Evolutionary conservation across 1,139 yeast species (phyloP).

Genomic region (Saccharomyces uvarum): DNA sequence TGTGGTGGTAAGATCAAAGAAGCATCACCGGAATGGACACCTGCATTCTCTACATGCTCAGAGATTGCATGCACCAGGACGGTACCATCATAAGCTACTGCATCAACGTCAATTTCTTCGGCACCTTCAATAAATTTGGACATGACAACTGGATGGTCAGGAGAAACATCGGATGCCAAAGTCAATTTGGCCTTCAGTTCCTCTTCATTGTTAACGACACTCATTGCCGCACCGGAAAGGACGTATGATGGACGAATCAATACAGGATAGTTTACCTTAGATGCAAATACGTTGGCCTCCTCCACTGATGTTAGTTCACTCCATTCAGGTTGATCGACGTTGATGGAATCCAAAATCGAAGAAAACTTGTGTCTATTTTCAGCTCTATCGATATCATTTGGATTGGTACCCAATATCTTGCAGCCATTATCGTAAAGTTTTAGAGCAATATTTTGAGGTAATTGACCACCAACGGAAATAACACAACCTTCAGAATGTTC

Average conservation of each 20-base stretch:
- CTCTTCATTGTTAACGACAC: slow-evolving; percentile 68
- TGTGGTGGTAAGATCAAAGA: slow-evolving; percentile 92
- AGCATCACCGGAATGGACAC: slow-evolving; percentile 98
- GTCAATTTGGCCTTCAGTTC: slow-evolving; percentile 77
- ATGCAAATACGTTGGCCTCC: slow-evolving; percentile 82
- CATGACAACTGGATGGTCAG: slow-evolving; percentile 95
- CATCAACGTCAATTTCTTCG: slow-evolving; percentile 94
- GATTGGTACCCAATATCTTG: slow-evolving; percentile 86
- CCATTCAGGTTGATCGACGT: slow-evolving; percentile 96
- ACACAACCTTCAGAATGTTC: slow-evolving; percentile 87
- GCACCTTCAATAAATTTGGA: slow-evolving; percentile 94
- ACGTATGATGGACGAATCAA: slow-evolving; percentile 97
- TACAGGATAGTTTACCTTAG: slow-evolving; percentile 86
- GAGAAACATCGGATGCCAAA: slow-evolving; percentile 85
- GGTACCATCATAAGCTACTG: slow-evolving; percentile 82
- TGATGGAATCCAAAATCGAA: slow-evolving; percentile 81
- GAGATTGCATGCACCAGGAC: slow-evolving; percentile 92
- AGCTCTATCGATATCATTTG: slow-evolving; percentile 91
- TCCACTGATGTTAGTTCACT: slow-evolving; percentile 81
- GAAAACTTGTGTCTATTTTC: slow-evolving; percentile 98
- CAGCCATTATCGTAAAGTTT: slow-evolving; percentile 76
- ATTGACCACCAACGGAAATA: slow-evolving; percentile 95
- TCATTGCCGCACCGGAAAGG: slow-evolving; percentile 97
- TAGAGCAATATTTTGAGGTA: slow-evolving; percentile 94
- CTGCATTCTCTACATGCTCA: slow-evolving; percentile 97